Evolutionary conservation across 140 eudicot genomes (phyloP).

Genomic region (Stevia rebaudiana): DNA sequence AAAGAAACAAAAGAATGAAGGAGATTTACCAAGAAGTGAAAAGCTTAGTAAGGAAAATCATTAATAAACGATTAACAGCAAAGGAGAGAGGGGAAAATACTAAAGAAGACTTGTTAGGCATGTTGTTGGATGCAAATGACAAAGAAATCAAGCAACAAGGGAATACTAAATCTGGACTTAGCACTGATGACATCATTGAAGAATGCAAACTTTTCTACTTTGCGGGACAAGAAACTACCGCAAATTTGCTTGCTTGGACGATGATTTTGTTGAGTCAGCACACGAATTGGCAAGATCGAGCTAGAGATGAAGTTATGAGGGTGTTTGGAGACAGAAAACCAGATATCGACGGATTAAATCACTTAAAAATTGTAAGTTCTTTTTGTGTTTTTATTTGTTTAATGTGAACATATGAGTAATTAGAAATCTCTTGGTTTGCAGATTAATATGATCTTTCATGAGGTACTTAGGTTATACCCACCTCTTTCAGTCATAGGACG

Average conservation of each 20-base stretch:
- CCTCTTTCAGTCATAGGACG: conserved; percentile 26
- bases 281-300: conserved; percentile 42
- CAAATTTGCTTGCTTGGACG: conserved; percentile 32
- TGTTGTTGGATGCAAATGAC: conserved; percentile 33
- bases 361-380: conserved; percentile 43
- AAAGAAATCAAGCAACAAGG: conserved; percentile 22
- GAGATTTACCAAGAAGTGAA: conserved; percentile 34
- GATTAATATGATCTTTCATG: conserved; percentile 38
- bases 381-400: neutral
- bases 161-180: conserved; percentile 27
- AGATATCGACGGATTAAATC: conserved; percentile 36
- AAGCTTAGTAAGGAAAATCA: conserved; percentile 15
- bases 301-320: conserved; percentile 41
- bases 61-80: conserved; percentile 22
- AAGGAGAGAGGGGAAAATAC: conserved; percentile 22
- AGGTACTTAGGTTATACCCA: conserved; percentile 48
- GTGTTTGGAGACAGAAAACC: conserved; percentile 33
- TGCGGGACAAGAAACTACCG: conserved; percentile 36
- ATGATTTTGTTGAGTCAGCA: conserved; percentile 38
- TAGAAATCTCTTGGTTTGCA: neutral
- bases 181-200: conserved; percentile 40
- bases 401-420: neutral
- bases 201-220: conserved; percentile 51
- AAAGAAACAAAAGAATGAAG: conserved; percentile 42
- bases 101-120: conserved; percentile 36